phyloP scores from a whole-genome alignment of 106 monocot genomes.

The Dendrobium huoshanense region DNA sequence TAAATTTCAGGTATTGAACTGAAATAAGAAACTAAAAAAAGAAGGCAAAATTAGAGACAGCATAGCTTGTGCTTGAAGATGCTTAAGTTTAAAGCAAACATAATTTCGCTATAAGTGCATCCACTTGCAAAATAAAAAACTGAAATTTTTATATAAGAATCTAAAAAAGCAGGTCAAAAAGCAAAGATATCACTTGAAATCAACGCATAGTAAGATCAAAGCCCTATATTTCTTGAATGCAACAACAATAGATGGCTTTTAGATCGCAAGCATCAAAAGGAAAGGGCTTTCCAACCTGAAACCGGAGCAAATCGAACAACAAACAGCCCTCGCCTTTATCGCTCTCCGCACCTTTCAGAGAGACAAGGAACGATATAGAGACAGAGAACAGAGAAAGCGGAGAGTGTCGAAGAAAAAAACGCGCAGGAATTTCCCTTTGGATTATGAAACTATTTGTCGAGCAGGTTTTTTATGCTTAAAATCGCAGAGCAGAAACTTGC shows the following conservation, averaged over 20 bases:
- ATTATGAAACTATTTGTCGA: no score
- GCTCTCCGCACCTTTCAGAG: no score
- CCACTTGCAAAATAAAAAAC: background rate
- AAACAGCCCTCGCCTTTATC: no score
- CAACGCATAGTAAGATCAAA: background rate
- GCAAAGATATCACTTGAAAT: background rate
- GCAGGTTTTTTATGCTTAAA: no score
- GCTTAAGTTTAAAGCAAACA: constrained; percentile 1
- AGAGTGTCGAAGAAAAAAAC: no score
- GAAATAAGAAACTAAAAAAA: background rate
- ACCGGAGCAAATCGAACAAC: no score
- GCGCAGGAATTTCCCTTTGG: no score
- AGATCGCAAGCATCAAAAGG: background rate
- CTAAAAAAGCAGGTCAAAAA: background rate
- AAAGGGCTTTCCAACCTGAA: background rate
- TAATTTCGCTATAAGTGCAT: background rate
- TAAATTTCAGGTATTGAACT: background rate
- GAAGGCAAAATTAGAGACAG: background rate
- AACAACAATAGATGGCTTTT: background rate
- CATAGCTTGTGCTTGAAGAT: background rate
- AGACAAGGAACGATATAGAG: no score
- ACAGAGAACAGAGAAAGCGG: no score
- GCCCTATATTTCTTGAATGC: background rate
- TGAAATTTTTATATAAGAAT: background rate
- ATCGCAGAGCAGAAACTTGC: no score